Base-by-base conservation (phyloP, 1,284 basidiomycete species). In the Pseudozyma pruni region DNA sequence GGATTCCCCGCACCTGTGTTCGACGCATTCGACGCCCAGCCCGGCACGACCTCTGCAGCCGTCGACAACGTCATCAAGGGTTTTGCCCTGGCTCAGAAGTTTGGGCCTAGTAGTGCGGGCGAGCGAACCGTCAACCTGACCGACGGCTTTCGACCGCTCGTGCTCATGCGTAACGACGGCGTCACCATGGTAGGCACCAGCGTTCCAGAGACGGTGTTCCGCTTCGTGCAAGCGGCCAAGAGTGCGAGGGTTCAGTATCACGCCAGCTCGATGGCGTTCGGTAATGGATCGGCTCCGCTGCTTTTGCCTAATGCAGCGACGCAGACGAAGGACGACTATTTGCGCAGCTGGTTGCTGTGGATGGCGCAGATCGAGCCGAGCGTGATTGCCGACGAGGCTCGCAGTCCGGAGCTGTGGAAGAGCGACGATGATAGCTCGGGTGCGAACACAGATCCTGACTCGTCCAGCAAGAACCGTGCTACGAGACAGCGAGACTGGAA, bases 81-180 rank as follows among this genome's bases (percentile, higher is more conserved):
- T 3, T 63, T 35, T 23, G 56, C 40, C 8, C 38, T 70, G 9
- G 55, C 67, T 4, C 42, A 42, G n/a, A 53, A 44, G 11, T 56
- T 70, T 14, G 67, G 67, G 2, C 60, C 56, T 7, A 17, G 34
- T 0, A 39, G 27, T 13, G 48, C 66, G 8, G 4, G 48, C 1
- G 42, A 48, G 6, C 23, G 45, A 4, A 52, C 54, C 0, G 37
- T 69, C 19, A 58, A 55, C 27, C 32, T 59, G 25, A 55, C 44
- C 2, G 43, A 47, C 16, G 60, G 67, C 3, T 70, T 63, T 44
- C 42, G 67, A n/a, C 68, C 68, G 1, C 49, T 71, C 8, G 68
- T 71, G 38, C 54, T 71, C 17, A 66, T 71, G 68, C 61, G 62
- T 34, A 60, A 71, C 50, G 61, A 71, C 20, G 68, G 68, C 13